Base-by-base conservation (phyloP, 345 rosid species). In the Kandelia obovata region DNA sequence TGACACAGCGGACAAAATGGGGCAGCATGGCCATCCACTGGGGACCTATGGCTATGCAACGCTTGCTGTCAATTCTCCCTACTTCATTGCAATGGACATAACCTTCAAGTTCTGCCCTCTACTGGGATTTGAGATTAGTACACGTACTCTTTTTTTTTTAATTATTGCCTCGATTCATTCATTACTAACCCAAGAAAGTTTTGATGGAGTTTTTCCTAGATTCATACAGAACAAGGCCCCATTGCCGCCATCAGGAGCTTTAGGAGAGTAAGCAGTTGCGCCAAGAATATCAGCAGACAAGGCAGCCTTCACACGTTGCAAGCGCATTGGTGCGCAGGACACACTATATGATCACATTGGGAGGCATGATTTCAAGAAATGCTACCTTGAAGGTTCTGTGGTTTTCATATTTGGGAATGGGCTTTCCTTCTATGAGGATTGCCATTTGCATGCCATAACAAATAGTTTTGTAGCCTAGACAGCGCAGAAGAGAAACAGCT, bases 381-480 rank as follows among this genome's bases (percentile, higher is more conserved):
- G 87, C 66, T 75, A 83, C 59, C 72, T 83, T 37, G 81, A 81
- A 79, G 85, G 80, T 35, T 83, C 86, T 0, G 81, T 83, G 1
- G 83, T 83, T 58, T 81, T 81, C 59, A 26, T 83, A 71, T 85
- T 83, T 61, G 83, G 85, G n/a, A 77, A 81, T 13, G 86, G 86
- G 52, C 66, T 73, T 5, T 81, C 89, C 19, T 62, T 75, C 31
- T 77, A 83, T 25, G 30, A 70, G 57, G 65, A 73, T 30, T 78
- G 84, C 64, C 88, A 85, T 69, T 64, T 82, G 66, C 83, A 85
- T 58, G 83, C 86, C 6, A 73, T 58, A 15, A 80, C 79, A 13
- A 74, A 57, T 69, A 77, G 78, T 27, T 78, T 64, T 53, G 84
- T 77, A 43, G 77, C 81, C 47, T 62, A 81, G 56, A 77, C 85